Evolutionary conservation across 1,284 basidiomycete species (phyloP).

Genomic region (Sporisorium scitamineum): DNA sequence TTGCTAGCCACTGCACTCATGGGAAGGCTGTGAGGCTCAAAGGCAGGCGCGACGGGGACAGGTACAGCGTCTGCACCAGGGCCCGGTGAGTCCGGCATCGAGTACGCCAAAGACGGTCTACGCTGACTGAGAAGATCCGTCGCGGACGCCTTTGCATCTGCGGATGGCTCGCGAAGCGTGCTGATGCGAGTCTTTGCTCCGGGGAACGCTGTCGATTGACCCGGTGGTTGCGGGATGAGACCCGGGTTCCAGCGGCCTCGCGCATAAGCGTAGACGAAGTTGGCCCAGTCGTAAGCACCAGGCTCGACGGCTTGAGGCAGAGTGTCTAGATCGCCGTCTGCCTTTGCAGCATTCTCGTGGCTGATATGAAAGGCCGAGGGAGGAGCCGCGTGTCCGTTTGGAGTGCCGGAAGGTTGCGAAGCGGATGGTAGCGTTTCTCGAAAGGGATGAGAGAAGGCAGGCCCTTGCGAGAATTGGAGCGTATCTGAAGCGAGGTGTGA

Average conservation of each 20-base stretch:
- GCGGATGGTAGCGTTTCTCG: slow-evolving; percentile 4
- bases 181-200: slow-evolving; percentile 39
- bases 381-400: neutral
- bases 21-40: slow-evolving; percentile 38
- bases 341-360: neutral
- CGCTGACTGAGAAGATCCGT: neutral
- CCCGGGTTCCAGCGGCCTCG: slow-evolving; percentile 62
- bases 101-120: slow-evolving; percentile 42
- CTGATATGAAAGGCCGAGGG: neutral
- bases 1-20: slow-evolving; percentile 29
- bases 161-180: slow-evolving; percentile 7
- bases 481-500: neutral
- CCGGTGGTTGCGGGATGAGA: slow-evolving; percentile 59
- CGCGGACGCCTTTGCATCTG: neutral
- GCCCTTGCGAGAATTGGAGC: neutral
- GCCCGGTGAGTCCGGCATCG: slow-evolving; percentile 10
- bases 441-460: slow-evolving; percentile 26
- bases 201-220: slow-evolving; percentile 41
- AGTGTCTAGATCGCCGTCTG: neutral
- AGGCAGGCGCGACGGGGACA: slow-evolving; percentile 4
- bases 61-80: neutral
- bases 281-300: slow-evolving; percentile 64
- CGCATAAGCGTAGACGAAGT: slow-evolving; percentile 63
- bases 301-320: slow-evolving; percentile 23
- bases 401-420: neutral